Evolutionary conservation across 805 yeast species (phyloP).

Genomic region (Candida verbasci): DNA sequence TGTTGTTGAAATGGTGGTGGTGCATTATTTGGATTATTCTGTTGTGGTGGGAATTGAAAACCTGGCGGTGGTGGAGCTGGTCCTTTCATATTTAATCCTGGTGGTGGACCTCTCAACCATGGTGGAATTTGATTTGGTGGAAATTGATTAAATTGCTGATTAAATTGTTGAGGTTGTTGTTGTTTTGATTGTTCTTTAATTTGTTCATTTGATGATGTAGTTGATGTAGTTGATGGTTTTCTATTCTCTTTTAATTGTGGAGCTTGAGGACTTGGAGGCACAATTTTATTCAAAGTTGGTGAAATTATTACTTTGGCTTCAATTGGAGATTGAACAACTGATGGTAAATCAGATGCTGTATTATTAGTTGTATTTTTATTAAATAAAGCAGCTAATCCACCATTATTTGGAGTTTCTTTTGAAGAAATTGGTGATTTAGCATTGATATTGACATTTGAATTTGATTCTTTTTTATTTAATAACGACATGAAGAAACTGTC

Average conservation of each 20-base stretch:
- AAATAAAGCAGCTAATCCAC: conserved; percentile 7
- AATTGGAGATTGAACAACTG: background rate
- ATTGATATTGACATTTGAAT: too few relatives aligned
- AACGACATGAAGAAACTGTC: conserved; percentile 47
- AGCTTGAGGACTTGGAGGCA: background rate
- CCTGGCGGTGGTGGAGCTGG: conserved; percentile 5
- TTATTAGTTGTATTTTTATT: background rate
- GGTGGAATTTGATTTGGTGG: conserved; percentile 19
- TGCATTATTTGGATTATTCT: conserved; percentile 6
- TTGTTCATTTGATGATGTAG: background rate
- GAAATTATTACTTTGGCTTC: background rate
- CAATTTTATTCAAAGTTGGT: background rate
- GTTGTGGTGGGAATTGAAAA: conserved; percentile 15
- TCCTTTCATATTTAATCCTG: background rate
- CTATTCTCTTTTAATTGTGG: background rate
- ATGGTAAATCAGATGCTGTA: background rate
- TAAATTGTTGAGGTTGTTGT: conserved; percentile 6
- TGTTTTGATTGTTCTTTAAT: conserved; percentile 2
- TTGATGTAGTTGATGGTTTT: background rate
- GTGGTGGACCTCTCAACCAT: conserved; percentile 15
- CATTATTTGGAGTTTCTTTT: conserved; percentile 1
- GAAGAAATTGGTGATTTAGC: background rate
- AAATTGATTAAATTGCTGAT: conserved; percentile 3
- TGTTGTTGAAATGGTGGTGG: conserved; percentile 8
- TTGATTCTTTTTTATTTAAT: conserved; percentile 28